These are phyloP conservation scores for Hygrophila difformis DNA, from an alignment of 257 asterid species.

Conservation along the genomic window DNA sequence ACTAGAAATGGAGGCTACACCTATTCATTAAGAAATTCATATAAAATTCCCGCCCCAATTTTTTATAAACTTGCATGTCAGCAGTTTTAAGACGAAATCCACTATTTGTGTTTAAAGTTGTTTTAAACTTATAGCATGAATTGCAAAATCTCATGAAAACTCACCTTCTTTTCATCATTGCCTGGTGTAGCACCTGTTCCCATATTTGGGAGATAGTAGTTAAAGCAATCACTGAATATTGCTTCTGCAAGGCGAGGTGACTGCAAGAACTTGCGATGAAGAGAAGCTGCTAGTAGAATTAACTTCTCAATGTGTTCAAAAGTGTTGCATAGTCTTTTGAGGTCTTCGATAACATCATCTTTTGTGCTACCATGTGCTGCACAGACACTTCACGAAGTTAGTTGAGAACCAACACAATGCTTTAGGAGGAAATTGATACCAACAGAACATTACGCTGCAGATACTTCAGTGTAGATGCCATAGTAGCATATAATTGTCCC, in stretches of 20 bases:
- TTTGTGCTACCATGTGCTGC: constrained; percentile 38
- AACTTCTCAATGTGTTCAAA: constrained; percentile 77
- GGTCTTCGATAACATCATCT: constrained; percentile 58
- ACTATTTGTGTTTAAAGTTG: too few relatives aligned
- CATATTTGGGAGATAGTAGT: constrained; percentile 58
- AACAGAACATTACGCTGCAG: constrained; percentile 38
- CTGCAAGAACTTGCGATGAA: constrained; percentile 64
- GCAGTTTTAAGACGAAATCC: too few relatives aligned
- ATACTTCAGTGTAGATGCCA: constrained; percentile 54
- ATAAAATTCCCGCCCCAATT: too few relatives aligned
- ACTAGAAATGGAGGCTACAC: too few relatives aligned
- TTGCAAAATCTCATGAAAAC: too few relatives aligned
- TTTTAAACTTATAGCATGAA: too few relatives aligned
- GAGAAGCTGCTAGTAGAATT: constrained; percentile 60
- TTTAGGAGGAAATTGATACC: constrained; percentile 4
- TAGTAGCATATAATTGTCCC: constrained; percentile 63
- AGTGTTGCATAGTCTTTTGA: constrained; percentile 48
- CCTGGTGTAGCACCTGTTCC: constrained; percentile 44
- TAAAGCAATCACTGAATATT: constrained; percentile 56
- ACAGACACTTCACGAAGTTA: neutral
- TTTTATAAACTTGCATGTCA: too few relatives aligned
- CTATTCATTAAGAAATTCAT: too few relatives aligned
- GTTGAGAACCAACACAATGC: neutral
- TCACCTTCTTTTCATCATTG: constrained; percentile 46
- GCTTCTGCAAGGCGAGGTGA: constrained; percentile 64